Base-by-base conservation (phyloP, 2,329 filamentous ascomycete genomes). In the Beauveria asiatica region DNA sequence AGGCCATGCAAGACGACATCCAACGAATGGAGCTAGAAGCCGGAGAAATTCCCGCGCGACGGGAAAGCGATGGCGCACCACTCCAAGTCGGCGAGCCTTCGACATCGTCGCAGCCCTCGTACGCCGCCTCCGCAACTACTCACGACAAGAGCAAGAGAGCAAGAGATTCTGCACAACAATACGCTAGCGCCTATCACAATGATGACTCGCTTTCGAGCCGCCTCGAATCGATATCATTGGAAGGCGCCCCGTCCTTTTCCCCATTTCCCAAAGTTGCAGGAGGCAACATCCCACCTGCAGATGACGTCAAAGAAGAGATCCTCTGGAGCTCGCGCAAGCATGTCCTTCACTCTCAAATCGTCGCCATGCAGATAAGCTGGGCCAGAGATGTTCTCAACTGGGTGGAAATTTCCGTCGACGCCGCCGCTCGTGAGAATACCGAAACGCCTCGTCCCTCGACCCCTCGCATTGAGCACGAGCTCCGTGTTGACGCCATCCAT, bases 341-440 rank as follows among this genome's bases (percentile, higher is more conserved):
- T 62, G 93, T 97, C 41, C 80, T 99, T 64, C 90, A 92, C 70
- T 96, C 92, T 51, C 95, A 95, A 69, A 92, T 99, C 72, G 91
- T 95, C 53, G 88, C 95, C 67, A 95, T 96, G 85, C 94, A 99
- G 77, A 82, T 99, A 68, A 90, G 90, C 62, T 99, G 94, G 94
- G 93, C 94, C 45, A 89, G 95, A 70, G 94, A 97, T 74, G 88
- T 92, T 49, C 81, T 99, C 62, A 85, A 87, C 57, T 97, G 92
- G 79, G 90, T 93, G 37, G 93, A 97, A 69, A 87, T 92, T 61
- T 84, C 90, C 53, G 83, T 87, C 69, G 87, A 95, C 67, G 87
- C 92, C 62, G 85, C 88, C 67, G 78, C 85, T 62, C 85, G 91
- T 61, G 82, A 92, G 48, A 72, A 73, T 64, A 71, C 69, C 61